Evolutionary conservation across 257 asterid genomes (phyloP).

Genomic region (Nicotiana otophora): DNA sequence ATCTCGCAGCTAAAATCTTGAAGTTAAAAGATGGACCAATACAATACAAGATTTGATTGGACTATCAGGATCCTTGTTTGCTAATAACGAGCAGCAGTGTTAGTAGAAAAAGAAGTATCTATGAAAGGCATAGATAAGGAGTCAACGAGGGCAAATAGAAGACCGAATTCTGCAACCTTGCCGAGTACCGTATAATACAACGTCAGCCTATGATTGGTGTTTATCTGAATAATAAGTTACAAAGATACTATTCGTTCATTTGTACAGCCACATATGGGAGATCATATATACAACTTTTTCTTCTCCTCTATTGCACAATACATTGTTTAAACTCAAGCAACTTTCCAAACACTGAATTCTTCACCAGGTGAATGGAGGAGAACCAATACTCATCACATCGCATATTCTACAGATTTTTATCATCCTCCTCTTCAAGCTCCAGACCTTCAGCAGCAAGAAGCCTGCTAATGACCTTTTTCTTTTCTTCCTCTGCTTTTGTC

Average conservation of each 20-base stretch:
- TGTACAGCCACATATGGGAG: background rate
- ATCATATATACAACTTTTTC: constrained; percentile 10
- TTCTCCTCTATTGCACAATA: constrained; percentile 1
- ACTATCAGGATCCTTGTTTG: background rate
- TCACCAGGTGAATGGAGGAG: background rate
- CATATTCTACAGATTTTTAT: constrained; percentile 26
- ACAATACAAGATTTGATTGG: background rate
- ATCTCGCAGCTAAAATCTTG: background rate
- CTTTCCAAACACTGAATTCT: background rate
- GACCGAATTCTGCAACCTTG: too few relatives aligned
- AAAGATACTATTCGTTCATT: background rate
- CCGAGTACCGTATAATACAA: too few relatives aligned
- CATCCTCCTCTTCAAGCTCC: constrained; percentile 74
- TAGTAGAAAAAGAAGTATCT: background rate
- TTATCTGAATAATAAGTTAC: too few relatives aligned
- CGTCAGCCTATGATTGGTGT: background rate
- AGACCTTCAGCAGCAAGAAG: constrained; percentile 97
- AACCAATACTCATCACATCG: background rate
- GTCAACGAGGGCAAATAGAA: background rate
- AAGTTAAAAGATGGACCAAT: background rate
- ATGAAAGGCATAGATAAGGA: background rate
- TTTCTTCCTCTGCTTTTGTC: constrained; percentile 74
- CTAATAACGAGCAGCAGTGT: background rate
- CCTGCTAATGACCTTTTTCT: constrained; percentile 51
- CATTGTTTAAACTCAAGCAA: background rate